These are phyloP conservation scores for Coemansia sp. DNA, from an alignment of 192 early-diverging fungal species.

Conservation along the genomic window DNA sequence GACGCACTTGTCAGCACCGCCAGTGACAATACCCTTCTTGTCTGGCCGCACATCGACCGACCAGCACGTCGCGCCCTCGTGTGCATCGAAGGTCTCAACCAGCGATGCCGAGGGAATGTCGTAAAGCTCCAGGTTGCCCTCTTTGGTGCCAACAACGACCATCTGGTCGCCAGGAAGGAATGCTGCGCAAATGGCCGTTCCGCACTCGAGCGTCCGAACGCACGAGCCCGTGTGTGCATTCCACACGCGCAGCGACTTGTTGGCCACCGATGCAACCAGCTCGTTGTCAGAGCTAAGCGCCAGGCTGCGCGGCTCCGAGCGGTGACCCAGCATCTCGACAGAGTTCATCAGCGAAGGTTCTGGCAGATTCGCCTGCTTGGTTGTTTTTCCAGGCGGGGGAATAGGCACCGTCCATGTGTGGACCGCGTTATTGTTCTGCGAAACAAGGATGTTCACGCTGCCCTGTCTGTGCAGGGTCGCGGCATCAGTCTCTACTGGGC, in stretches of 20 bases:
- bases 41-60: conserved; percentile 85
- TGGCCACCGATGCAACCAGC: conserved; percentile 83
- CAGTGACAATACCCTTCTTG: conserved; percentile 83
- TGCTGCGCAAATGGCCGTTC: conserved; percentile 87
- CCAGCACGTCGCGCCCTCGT: conserved; percentile 83
- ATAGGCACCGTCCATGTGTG: conserved; percentile 71
- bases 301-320: conserved; percentile 85
- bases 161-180: conserved; percentile 89
- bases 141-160: conserved; percentile 91
- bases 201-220: conserved; percentile 86
- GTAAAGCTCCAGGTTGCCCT: conserved; percentile 86
- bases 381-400: conserved; percentile 58
- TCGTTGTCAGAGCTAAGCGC: conserved; percentile 89
- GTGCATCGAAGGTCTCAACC: conserved; percentile 87
- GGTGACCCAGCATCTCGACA: conserved; percentile 86
- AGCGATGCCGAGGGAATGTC: conserved; percentile 82
- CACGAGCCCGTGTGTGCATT: conserved; percentile 79
- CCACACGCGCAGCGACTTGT: conserved; percentile 85
- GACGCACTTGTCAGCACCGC: conserved; percentile 91
- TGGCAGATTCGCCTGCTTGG: conserved; percentile 63
- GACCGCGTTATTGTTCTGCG: conserved; percentile 80
- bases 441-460: conserved; percentile 60
- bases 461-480: conserved; percentile 27
- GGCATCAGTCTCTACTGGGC: conserved; percentile 29
- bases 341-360: conserved; percentile 67